phyloP scores from a whole-genome alignment of 2,329 filamentous ascomycete genomes.

The Aureobasidium melanogenum region DNA sequence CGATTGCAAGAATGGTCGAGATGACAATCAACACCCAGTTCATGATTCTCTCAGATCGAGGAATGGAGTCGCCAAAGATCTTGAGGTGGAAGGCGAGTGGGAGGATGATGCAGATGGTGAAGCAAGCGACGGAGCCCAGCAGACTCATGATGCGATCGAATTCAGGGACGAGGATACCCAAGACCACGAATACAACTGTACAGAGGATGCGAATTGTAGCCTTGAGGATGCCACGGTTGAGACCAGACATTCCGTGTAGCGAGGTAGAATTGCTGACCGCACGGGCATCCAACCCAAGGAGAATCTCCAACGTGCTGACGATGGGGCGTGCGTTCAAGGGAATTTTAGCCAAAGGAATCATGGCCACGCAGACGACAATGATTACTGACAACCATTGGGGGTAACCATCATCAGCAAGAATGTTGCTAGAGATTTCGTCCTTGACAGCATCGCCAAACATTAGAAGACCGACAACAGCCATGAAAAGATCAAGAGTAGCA shows the following conservation, averaged over 20 bases:
- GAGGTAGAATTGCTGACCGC: constrained; percentile 42
- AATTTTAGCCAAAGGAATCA: constrained; percentile 94
- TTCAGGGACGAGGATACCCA: constrained; percentile 64
- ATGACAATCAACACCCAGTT: constrained; percentile 62
- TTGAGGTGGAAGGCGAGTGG: constrained; percentile 85
- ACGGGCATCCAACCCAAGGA: constrained; percentile 61
- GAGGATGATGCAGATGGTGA: constrained; percentile 87
- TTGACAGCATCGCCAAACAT: constrained; percentile 91
- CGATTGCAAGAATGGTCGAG: constrained; percentile 59
- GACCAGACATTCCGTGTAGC: constrained; percentile 45
- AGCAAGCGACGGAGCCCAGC: constrained; percentile 82
- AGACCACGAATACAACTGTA: constrained; percentile 62
- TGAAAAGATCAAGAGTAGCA: constrained; percentile 67
- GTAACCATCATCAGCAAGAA: constrained; percentile 67
- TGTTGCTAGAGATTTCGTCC: constrained; percentile 86
- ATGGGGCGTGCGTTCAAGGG: constrained; percentile 84
- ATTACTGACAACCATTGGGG: constrained; percentile 64
- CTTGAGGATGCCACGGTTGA: constrained; percentile 51
- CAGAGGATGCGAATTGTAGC: constrained; percentile 55
- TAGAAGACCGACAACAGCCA: constrained; percentile 74
- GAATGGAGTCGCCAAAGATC: constrained; percentile 69
- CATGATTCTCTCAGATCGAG: constrained; percentile 51
- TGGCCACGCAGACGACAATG: constrained; percentile 77
- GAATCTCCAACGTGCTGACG: constrained; percentile 71
- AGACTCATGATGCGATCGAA: constrained; percentile 90